Evolutionary conservation across 2,329 filamentous ascomycete species (phyloP).

Genomic region (Pseudogymnoascus sp.): DNA sequence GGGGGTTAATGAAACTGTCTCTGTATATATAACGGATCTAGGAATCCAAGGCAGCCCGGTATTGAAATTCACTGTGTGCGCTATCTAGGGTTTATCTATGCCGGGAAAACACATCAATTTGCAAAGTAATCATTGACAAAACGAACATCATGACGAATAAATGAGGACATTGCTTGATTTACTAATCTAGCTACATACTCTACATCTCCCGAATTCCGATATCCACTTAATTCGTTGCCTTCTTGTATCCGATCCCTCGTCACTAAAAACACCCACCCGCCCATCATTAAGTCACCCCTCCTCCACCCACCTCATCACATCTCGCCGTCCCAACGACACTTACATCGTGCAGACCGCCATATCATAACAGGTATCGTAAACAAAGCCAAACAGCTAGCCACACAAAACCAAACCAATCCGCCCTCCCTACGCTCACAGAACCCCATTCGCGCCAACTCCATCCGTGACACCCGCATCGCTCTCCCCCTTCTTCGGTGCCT

Average conservation of each 20-base stretch:
- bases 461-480: not conserved
- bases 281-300: not conserved
- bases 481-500: not conserved
- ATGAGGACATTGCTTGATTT: slow-evolving; percentile 3
- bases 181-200: slow-evolving; percentile 1
- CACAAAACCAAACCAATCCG: not conserved
- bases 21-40: not conserved
- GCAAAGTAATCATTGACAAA: not conserved
- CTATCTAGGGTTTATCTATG: not conserved
- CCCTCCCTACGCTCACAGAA: not conserved
- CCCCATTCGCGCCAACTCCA: slow-evolving; percentile 1
- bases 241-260: not conserved
- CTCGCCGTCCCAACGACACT: not conserved
- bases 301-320: not conserved
- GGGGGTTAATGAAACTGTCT: not conserved
- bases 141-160: not conserved
- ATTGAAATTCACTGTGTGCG: slow-evolving; percentile 2
- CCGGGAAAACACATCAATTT: not conserved
- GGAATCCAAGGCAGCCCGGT: not conserved
- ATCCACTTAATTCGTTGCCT: not conserved
- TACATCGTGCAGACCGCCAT: not conserved
- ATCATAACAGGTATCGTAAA: slow-evolving; percentile 9
- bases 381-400: slow-evolving; percentile 6
- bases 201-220: not conserved
- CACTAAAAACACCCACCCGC: slow-evolving; percentile 2